These are phyloP conservation scores for Euphorbia schlechtendalii DNA, from an alignment of 441 rosid genomes.

Conservation along the genomic window DNA sequence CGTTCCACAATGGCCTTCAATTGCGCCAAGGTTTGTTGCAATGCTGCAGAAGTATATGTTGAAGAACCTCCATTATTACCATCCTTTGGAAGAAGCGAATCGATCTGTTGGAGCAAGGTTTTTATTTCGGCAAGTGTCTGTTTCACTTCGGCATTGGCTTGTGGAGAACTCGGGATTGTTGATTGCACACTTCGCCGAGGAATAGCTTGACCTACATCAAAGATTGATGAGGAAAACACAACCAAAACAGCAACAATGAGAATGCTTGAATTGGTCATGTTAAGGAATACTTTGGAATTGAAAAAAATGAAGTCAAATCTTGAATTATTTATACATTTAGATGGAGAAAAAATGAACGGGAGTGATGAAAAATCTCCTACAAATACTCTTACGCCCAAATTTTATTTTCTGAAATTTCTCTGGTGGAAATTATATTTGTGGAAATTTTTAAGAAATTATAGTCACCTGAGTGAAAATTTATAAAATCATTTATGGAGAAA, in stretches of 20 bases:
- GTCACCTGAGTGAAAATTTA: too few relatives aligned
- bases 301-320: neutral
- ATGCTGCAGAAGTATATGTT: too few relatives aligned
- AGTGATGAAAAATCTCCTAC: too few relatives aligned
- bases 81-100: neutral
- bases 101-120: neutral
- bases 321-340: neutral
- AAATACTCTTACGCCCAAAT: too few relatives aligned
- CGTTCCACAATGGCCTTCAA: neutral
- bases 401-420: too few relatives aligned
- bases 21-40: neutral
- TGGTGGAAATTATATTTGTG: too few relatives aligned
- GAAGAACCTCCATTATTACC: neutral
- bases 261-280: neutral
- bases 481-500: too few relatives aligned
- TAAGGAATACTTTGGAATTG: neutral
- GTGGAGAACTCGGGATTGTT: neutral
- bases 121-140: neutral
- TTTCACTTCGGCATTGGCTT: neutral
- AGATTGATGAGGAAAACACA: neutral
- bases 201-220: neutral
- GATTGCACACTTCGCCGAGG: neutral
- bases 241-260: too few relatives aligned
- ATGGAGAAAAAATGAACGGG: neutral
- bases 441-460: too few relatives aligned